These are phyloP conservation scores for Pouteria glomerata DNA, from an alignment of 148 eudicot species.

Conservation along the genomic window DNA sequence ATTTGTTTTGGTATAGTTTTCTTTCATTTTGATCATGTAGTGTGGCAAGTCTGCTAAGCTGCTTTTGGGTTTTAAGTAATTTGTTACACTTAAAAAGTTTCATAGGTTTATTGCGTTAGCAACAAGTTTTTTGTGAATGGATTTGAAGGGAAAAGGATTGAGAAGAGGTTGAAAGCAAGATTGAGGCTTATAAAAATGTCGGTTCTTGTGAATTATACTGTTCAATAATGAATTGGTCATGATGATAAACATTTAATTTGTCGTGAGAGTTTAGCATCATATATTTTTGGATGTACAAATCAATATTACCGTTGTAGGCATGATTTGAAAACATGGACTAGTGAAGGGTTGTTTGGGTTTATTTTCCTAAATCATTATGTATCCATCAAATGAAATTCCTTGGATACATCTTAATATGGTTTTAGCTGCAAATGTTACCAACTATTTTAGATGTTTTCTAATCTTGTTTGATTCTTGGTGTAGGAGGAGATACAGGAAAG, in stretches of 20 bases:
- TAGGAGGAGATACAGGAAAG: slow-evolving; percentile 32
- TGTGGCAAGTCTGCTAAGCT: neutral
- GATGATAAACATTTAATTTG: neutral
- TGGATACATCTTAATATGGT: too few relatives aligned
- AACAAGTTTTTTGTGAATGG: neutral
- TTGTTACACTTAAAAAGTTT: neutral
- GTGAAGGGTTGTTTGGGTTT: neutral
- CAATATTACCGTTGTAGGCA: neutral
- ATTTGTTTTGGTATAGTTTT: neutral
- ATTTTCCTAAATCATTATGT: neutral
- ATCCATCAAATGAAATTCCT: neutral
- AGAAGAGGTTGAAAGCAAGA: neutral
- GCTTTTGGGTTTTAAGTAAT: neutral
- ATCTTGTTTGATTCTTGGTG: slow-evolving; percentile 1
- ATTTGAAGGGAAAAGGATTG: neutral
- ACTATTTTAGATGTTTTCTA: neutral
- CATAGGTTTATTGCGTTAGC: neutral
- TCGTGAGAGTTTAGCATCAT: neutral
- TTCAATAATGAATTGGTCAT: neutral
- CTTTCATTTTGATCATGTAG: neutral
- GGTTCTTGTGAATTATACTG: neutral
- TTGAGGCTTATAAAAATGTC: neutral
- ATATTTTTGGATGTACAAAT: neutral
- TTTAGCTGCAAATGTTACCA: neutral
- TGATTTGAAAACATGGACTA: neutral